Base-by-base conservation (phyloP, 2,329 filamentous ascomycete genomes). In the Claviceps digitariae region DNA sequence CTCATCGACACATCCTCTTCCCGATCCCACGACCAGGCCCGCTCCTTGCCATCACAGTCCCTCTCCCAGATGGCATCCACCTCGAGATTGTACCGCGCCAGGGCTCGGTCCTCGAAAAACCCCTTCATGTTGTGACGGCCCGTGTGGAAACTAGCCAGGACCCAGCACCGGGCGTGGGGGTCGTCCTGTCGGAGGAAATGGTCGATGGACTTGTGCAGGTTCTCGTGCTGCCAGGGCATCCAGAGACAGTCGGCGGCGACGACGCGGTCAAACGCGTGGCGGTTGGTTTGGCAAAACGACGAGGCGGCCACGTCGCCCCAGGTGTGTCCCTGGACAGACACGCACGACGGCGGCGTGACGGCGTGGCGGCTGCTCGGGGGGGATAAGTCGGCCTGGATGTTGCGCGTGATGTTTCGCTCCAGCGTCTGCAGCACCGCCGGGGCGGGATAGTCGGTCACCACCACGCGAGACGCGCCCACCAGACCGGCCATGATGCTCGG, bases 381-480 rank as follows among this genome's bases (percentile, higher is more conserved):
- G 23, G 69, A 67, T 49, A 64, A 54, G 10, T 61, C 60, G 1
- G 54, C 62, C 20, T 52, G 60, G 7, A 80, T 61, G 58, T 83
- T 85, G 34, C 70, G 23, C 94, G 34, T 17, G 2, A 38, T 17
- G 34, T 38, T 38, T 38, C 17, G 34, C 13, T 5, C 13, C 13
- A 38, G 34, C 13, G 34, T 17, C 13, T 38, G 34, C 3, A 38
- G 34, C 13, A 38, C 13, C 13, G 15, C 88, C 43, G 77, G 74
- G 66, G 96, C 90, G 0, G 89, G 88, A 65, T 89, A 96, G 67
- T 97, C 90, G 8, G 90, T 95, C 60, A 91, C 83, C 10, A 96
- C 85, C 2, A 86, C 81, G 51, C 73, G 78, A 50, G 67, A 68
- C 2, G 90, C 90, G 15, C 86, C 87, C 41, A 85, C 76, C 36